Conservation (phyloP, 192 early-diverging fungal species). For the Coemansia sp. region DNA sequence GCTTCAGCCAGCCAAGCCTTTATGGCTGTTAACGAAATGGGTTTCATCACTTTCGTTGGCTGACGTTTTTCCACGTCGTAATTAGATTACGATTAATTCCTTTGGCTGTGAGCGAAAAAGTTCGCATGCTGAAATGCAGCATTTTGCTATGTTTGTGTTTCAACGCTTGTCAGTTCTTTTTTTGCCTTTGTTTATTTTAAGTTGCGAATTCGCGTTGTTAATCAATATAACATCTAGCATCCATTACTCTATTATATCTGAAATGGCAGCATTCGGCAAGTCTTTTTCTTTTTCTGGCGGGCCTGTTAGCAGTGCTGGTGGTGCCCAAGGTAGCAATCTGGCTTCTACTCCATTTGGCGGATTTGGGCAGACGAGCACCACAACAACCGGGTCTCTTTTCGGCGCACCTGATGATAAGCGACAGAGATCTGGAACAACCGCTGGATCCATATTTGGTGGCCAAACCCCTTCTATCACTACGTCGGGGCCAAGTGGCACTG, state of each 20-base stretch:
- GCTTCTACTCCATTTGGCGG: conserved; percentile 30
- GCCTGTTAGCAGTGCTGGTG: conserved; percentile 7
- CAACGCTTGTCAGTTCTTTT: no score
- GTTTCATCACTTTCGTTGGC: no score
- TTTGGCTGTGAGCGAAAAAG: no score
- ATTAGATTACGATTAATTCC: no score
- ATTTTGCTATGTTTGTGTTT: no score
- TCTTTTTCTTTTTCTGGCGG: conserved; percentile 49
- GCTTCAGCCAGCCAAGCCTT: no score
- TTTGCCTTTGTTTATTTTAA: neutral
- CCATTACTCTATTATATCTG: neutral
- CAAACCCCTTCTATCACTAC: conserved; percentile 10
- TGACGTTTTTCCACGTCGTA: no score
- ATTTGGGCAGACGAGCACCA: conserved; percentile 21
- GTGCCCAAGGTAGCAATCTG: conserved; percentile 3
- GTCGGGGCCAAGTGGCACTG: neutral
- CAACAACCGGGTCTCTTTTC: conserved; percentile 21
- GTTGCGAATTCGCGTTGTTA: neutral
- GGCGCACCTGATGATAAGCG: conserved; percentile 42
- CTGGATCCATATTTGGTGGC: conserved; percentile 14
- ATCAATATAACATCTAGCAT: neutral
- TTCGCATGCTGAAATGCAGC: no score
- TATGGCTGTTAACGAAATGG: no score
- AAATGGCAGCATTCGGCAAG: conserved; percentile 44
- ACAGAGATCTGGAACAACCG: conserved; percentile 32